phyloP scores from a whole-genome alignment of 2,329 filamentous ascomycete genomes.

The Emericellopsis atlantica region DNA sequence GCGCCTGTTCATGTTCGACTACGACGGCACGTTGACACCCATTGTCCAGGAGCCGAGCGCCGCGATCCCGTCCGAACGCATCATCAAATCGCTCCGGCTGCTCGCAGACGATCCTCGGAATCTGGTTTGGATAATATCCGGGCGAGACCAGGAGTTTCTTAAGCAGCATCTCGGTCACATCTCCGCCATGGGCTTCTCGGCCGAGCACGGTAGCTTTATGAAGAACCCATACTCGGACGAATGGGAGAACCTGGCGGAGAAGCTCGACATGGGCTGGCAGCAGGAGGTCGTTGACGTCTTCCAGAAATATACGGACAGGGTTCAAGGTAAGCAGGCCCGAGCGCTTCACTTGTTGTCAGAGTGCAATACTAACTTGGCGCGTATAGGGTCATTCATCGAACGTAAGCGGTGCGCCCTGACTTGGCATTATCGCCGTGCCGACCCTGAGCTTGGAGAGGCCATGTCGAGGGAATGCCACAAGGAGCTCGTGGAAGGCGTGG shows the following conservation, averaged over 20 bases:
- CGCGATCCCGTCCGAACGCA: constrained; percentile 74
- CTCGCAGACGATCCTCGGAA: constrained; percentile 73
- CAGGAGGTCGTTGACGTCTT: constrained; percentile 72
- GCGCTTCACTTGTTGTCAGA: neutral
- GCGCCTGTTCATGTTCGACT: constrained; percentile 96
- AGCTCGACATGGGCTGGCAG: constrained; percentile 87
- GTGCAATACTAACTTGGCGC: neutral
- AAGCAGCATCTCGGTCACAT: constrained; percentile 91
- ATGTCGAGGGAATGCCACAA: constrained; percentile 73
- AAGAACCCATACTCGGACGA: constrained; percentile 60
- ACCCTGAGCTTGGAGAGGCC: constrained; percentile 72
- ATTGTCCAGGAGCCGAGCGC: constrained; percentile 87
- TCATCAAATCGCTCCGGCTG: constrained; percentile 67
- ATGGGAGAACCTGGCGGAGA: constrained; percentile 85
- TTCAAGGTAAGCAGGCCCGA: constrained; percentile 48
- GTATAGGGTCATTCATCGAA: constrained; percentile 75
- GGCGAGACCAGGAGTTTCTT: constrained; percentile 84
- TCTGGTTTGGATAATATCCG: constrained; percentile 96
- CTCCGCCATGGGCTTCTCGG: constrained; percentile 76
- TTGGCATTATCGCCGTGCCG: constrained; percentile 91
- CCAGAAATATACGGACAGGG: constrained; percentile 76
- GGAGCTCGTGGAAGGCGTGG: constrained; percentile 66
- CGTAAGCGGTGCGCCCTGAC: constrained; percentile 88
- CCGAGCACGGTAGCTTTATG: constrained; percentile 95
- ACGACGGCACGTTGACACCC: constrained; percentile 90